Conservation (phyloP, 208 protist species). For the Tritrichomonas foetus region DNA sequence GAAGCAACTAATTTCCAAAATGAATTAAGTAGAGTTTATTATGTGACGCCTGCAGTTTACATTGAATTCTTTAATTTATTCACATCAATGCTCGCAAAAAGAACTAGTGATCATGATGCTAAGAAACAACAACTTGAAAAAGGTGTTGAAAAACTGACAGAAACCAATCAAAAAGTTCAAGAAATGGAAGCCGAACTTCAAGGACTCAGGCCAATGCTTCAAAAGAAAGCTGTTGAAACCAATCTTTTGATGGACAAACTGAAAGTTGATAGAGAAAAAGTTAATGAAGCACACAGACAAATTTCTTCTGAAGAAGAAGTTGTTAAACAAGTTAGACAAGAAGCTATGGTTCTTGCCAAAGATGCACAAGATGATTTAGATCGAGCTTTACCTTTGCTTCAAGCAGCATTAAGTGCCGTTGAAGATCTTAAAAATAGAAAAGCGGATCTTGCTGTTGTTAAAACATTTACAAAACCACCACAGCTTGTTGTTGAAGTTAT, state of each 20-base stretch:
- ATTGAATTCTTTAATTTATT: constrained; percentile 25
- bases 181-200: constrained; percentile 36
- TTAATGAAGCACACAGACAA: constrained; percentile 26
- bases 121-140: constrained; percentile 7
- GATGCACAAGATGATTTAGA: constrained; percentile 16
- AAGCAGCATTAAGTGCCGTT: background rate
- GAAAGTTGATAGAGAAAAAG: constrained; percentile 10
- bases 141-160: constrained; percentile 30
- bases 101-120: constrained; percentile 60
- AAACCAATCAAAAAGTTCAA: constrained; percentile 17
- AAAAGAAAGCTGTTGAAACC: constrained; percentile 31
- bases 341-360: background rate
- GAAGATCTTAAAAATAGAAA: constrained; percentile 38
- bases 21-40: background rate
- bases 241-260: background rate
- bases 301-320: constrained; percentile 36
- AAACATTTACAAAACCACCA: constrained; percentile 38
- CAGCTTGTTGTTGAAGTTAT: constrained; percentile 26
- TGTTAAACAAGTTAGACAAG: background rate
- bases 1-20: background rate
- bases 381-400: background rate
- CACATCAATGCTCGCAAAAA: background rate
- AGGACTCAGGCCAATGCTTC: background rate
- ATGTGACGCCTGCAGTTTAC: constrained; percentile 40
- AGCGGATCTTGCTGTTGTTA: constrained; percentile 24